These are phyloP conservation scores for Tricholomella constricta DNA, from an alignment of 768 basidiomycete genomes.

Conservation along the genomic window DNA sequence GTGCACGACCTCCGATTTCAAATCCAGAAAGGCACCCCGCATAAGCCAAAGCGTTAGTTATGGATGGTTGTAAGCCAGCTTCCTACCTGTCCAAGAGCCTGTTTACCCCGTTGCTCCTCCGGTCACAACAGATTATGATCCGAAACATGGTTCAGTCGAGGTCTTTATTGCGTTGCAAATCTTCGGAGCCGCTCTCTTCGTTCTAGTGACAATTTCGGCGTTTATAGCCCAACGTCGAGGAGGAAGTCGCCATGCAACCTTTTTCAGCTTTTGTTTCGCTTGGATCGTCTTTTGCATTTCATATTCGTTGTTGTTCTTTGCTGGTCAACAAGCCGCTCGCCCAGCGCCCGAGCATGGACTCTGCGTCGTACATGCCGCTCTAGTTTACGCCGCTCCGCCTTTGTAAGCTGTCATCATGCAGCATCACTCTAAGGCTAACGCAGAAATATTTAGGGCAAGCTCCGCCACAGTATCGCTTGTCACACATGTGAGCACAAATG, in stretches of 20 bases:
- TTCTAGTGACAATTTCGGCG: slow-evolving; percentile 27
- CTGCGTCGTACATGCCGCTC: slow-evolving; percentile 32
- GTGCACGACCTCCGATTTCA: neutral
- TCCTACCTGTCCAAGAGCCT: neutral
- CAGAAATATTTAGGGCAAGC: slow-evolving; percentile 20
- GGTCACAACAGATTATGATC: neutral
- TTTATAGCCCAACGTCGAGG: slow-evolving; percentile 21
- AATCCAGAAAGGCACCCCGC: neutral
- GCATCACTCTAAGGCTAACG: neutral
- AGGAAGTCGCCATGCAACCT: slow-evolving; percentile 32
- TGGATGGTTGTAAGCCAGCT: slow-evolving; percentile 12
- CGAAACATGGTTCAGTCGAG: slow-evolving; percentile 10
- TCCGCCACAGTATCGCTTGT: slow-evolving; percentile 27
- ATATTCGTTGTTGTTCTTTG: slow-evolving; percentile 34
- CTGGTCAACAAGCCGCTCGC: slow-evolving; percentile 29
- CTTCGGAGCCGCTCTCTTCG: slow-evolving; percentile 27
- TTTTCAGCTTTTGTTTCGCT: slow-evolving; percentile 36
- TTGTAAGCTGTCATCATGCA: slow-evolving; percentile 25
- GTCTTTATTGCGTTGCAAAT: slow-evolving; percentile 34
- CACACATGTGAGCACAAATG: slow-evolving; percentile 24
- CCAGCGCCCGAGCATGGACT: slow-evolving; percentile 21
- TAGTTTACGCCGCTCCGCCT: slow-evolving; percentile 35
- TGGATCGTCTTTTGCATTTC: slow-evolving; percentile 39
- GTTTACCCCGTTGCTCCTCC: neutral
- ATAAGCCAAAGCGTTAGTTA: neutral